Conservation (phyloP, 23 red algal species). For the Gracilaria domingensis region DNA sequence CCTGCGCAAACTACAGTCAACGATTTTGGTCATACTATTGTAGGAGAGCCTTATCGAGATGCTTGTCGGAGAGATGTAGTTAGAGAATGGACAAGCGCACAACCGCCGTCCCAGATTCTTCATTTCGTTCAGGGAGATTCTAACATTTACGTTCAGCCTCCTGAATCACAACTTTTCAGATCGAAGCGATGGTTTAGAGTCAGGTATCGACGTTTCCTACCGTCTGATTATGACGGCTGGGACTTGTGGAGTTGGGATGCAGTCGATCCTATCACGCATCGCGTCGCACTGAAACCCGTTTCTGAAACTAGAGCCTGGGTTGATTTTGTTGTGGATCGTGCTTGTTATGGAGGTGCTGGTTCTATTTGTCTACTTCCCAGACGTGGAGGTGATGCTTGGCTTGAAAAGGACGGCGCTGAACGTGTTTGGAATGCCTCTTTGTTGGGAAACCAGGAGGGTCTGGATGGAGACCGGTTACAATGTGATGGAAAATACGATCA, state of each 20-base stretch:
- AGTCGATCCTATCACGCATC: conserved; percentile 19
- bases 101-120: conserved; percentile 4
- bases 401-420: conserved; percentile 41
- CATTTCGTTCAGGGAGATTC: conserved; percentile 63
- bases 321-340: conserved; percentile 64
- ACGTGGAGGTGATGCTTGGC: conserved; percentile 36
- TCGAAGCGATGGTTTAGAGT: conserved; percentile 31
- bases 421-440: conserved; percentile 43
- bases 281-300: conserved; percentile 17
- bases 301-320: conserved; percentile 34
- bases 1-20: conserved; percentile 15
- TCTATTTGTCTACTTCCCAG: conserved; percentile 49
- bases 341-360: conserved; percentile 28
- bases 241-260: conserved; percentile 70
- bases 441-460: not conserved
- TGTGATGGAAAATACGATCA: not conserved
- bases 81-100: conserved; percentile 46
- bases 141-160: not conserved
- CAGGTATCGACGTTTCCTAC: conserved; percentile 40
- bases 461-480: not conserved
- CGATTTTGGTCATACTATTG: conserved; percentile 14
- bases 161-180: not conserved
- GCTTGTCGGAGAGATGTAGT: conserved; percentile 53
- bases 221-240: conserved; percentile 53
- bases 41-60: conserved; percentile 50